Evolutionary conservation across 495 filamentous ascomycete species (phyloP).

Genomic region (Talaromyces ruber): DNA sequence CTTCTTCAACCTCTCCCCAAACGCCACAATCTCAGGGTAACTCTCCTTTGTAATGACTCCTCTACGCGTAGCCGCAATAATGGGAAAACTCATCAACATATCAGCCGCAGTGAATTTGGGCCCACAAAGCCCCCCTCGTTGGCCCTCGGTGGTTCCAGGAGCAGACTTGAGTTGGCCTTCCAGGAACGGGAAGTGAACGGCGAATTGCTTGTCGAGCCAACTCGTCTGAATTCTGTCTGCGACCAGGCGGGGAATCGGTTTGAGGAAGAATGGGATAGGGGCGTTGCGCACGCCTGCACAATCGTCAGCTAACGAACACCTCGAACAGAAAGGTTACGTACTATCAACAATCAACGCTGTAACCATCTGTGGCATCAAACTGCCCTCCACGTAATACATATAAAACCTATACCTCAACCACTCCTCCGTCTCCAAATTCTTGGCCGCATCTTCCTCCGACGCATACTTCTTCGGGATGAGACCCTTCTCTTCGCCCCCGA

Average conservation of each 20-base stretch:
- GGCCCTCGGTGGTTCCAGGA: constrained; percentile 22
- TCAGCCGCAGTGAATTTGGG: constrained; percentile 67
- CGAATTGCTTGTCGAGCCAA: constrained; percentile 57
- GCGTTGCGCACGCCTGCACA: constrained; percentile 51
- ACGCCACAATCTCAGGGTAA: constrained; percentile 55
- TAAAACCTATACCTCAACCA: constrained; percentile 71
- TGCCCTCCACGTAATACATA: constrained; percentile 79
- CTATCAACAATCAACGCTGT: constrained; percentile 47
- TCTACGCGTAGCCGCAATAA: constrained; percentile 43
- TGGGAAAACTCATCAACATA: constrained; percentile 69
- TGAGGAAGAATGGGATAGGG: constrained; percentile 76
- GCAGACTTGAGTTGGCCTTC: constrained; percentile 61
- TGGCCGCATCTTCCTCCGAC: constrained; percentile 31
- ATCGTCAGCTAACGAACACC: not conserved
- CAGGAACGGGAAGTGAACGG: constrained; percentile 60
- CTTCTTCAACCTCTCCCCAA: constrained; percentile 51
- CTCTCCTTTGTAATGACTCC: constrained; percentile 38
- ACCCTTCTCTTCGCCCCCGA: constrained; percentile 37
- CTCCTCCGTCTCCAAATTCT: constrained; percentile 62
- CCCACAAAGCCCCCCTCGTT: constrained; percentile 57
- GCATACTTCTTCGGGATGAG: constrained; percentile 59
- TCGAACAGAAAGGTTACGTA: constrained; percentile 24
- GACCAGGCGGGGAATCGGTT: constrained; percentile 61
- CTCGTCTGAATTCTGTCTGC: constrained; percentile 48
- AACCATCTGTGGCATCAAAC: constrained; percentile 62